Percentiles rank a stretch among this genome's conserved stretches.
These are phyloP conservation scores for Spizellomyces sp. DNA, from an alignment of 192 early-diverging fungal genomes.

Conservation along the genomic window DNA sequence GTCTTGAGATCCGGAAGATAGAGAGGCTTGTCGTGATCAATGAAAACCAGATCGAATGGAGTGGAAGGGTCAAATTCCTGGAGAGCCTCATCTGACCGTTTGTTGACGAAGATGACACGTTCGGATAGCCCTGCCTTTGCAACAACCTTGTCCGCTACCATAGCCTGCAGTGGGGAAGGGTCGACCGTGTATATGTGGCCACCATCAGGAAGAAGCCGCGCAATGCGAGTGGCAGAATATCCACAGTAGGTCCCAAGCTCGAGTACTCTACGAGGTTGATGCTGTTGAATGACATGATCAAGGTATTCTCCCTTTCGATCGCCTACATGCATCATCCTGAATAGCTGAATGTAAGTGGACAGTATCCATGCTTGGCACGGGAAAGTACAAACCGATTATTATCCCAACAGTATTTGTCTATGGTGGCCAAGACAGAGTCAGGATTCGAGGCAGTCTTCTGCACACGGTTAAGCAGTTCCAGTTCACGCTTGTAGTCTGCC, in stretches of 20 bases:
- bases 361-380: no score
- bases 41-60: constrained; percentile 7
- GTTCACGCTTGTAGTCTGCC: background rate
- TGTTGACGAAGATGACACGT: constrained; percentile 1
- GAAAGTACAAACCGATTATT: no score
- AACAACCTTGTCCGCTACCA: constrained; percentile 1
- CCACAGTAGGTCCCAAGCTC: no score
- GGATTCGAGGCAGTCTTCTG: background rate
- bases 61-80: background rate
- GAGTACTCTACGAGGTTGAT: no score
- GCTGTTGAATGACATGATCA: no score
- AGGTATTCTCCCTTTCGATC: no score
- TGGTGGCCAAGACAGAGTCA: no score
- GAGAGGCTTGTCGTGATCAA: constrained; percentile 2
- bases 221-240: no score
- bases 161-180: background rate
- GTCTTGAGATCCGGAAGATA: constrained; percentile 11
- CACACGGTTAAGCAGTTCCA: background rate
- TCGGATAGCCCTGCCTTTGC: background rate
- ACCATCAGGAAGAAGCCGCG: no score
- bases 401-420: no score
- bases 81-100: background rate
- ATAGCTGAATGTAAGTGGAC: no score
- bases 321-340: no score
- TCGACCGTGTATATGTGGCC: background rate